Evolutionary conservation across 306 rosid species (phyloP).

Genomic region (Ormosia emarginata): DNA sequence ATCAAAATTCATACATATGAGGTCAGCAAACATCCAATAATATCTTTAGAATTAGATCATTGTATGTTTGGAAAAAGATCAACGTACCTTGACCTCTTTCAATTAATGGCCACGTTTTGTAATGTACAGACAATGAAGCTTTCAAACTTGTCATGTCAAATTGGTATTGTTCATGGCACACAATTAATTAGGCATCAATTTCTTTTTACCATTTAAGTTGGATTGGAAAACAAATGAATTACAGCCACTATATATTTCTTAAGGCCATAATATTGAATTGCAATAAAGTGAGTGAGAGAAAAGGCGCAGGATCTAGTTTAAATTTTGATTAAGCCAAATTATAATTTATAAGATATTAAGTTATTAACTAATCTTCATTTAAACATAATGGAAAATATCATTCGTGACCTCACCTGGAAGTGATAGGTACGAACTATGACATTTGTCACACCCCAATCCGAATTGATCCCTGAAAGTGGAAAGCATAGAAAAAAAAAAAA

Average conservation of each 20-base stretch:
- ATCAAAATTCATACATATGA: conserved; percentile 10
- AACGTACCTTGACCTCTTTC: neutral
- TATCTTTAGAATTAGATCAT: neutral
- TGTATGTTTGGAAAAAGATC: neutral
- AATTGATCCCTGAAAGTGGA: conserved; percentile 1
- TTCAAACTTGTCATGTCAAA: conserved; percentile 15
- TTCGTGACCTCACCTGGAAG: neutral
- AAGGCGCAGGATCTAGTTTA: neutral
- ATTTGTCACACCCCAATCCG: neutral
- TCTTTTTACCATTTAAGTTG: neutral
- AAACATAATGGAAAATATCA: neutral
- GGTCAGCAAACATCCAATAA: neutral
- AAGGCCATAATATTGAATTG: neutral
- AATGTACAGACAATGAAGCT: neutral
- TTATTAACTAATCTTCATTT: neutral
- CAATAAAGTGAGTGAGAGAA: neutral
- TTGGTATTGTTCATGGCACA: neutral
- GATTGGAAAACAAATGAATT: neutral
- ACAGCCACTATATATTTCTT: neutral
- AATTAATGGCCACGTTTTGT: conserved; percentile 12
- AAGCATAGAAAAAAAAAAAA: conserved; percentile 5
- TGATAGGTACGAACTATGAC: neutral
- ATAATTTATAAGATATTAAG: neutral
- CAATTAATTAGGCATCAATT: neutral
- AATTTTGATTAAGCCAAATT: neutral